Conservation (phyloP, 257 asterid species). For the Rhazya stricta region DNA sequence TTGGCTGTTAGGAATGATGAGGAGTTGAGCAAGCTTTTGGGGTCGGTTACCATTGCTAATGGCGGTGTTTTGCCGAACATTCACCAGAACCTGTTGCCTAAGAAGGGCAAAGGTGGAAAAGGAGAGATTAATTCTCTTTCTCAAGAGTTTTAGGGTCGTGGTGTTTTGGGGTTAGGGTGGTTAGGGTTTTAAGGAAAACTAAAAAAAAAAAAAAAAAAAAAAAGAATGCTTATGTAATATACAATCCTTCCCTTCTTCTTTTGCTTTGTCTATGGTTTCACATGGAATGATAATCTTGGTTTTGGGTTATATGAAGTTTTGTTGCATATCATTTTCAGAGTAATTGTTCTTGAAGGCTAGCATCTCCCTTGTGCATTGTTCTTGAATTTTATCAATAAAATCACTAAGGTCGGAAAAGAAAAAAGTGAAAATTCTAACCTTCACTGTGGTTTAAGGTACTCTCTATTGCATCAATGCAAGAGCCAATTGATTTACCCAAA, state of each 20-base stretch:
- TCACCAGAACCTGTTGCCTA: slow-evolving; percentile 21
- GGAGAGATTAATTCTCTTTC: slow-evolving; percentile 21
- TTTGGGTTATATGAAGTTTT: not conserved
- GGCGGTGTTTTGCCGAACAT: slow-evolving; percentile 25
- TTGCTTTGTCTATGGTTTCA: not conserved
- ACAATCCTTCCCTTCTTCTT: not conserved
- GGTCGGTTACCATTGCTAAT: slow-evolving; percentile 24
- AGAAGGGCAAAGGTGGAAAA: slow-evolving; percentile 22
- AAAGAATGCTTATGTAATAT: not conserved
- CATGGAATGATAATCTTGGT: not conserved
- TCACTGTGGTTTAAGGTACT: slow-evolving; percentile 4
- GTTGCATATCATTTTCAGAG: not conserved
- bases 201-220: too few relatives aligned
- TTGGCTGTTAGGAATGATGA: slow-evolving; percentile 28
- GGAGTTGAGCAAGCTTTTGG: slow-evolving; percentile 25
- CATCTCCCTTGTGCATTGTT: not conserved
- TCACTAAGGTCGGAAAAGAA: too few relatives aligned
- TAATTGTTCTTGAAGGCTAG: too few relatives aligned
- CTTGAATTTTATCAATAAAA: not conserved
- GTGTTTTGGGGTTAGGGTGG: not conserved
- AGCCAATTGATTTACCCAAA: slow-evolving; percentile 53
- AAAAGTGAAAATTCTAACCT: not conserved
- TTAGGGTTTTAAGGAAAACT: not conserved
- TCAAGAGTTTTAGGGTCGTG: slow-evolving; percentile 20
- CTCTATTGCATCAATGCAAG: slow-evolving; percentile 55